Base-by-base conservation (phyloP, 2,329 filamentous ascomycete genomes). In the Cladosporium colombiae region DNA sequence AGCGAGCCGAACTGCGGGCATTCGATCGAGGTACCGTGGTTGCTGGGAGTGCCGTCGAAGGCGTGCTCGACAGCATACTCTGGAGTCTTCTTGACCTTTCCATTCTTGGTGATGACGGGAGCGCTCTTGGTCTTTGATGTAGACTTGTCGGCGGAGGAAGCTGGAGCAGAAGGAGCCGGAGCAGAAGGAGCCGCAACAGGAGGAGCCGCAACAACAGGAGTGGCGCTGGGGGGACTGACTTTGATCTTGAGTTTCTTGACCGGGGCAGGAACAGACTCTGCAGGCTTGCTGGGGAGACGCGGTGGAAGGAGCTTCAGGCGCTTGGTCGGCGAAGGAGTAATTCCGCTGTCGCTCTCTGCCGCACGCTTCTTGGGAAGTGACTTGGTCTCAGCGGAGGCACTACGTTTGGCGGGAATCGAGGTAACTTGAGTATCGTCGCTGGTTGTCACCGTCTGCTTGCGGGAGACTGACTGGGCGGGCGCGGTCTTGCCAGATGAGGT, bases 11-110 rank as follows among this genome's bases (percentile, higher is more conserved):
- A 37, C 35, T 52, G 3, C 4, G 67, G 67, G 29, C 50, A 37
- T 33, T 65, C 61, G 18, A 35, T 1, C 1, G 67, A 63, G 29
- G 53, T 57, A 10, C 68, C 68, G 35, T 55, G 37, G 52, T 49
- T 25, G 29, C 35, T 64, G 44, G 62, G 35, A 25, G 55, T 50
- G 44, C 62, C 62, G 3, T 49, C n/a, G 53, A 57, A 64, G 11
- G 27, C 62, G 7, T 46, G 55, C 55, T 57, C 52, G 37, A 64
- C 44, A 11, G 62, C 62, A 35, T 61, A 62, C 18, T 55, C 58
- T 13, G 64, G 62, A 18, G 62, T 59, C 62, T 65, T 65, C 55
- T 65, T 65, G 64, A 62, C 46, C n/a, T 61, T 65, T 49, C 56
- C 50, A 35, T 61, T 62, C 33, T 62, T 62, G 60, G 60, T 62